Percentiles rank a stretch among this genome's conserved stretches.
Conservation (phyloP, 1,284 basidiomycete genomes). For the Wallemia mellicola region DNA sequence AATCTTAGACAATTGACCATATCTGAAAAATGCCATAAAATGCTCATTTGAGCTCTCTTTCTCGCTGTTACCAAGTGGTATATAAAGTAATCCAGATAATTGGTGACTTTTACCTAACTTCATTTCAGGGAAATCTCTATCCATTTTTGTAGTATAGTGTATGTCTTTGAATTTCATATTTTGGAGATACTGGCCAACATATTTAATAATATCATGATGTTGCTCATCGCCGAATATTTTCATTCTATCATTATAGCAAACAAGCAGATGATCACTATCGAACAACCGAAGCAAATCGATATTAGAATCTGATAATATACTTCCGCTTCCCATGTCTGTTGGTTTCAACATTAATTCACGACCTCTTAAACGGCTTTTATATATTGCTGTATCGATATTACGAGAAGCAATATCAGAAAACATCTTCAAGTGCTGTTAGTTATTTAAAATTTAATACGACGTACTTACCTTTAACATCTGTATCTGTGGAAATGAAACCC, state of each 20-base stretch:
- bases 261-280: constrained; percentile 56
- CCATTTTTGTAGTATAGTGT: not conserved
- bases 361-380: constrained; percentile 43
- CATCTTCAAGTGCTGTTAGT: constrained; percentile 41
- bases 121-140: not conserved
- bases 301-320: constrained; percentile 55
- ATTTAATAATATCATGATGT: constrained; percentile 55
- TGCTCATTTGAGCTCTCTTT: constrained; percentile 36
- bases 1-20: constrained; percentile 38
- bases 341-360: constrained; percentile 55
- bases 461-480: not conserved
- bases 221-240: constrained; percentile 53
- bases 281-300: constrained; percentile 54
- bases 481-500: constrained; percentile 19
- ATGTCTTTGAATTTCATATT: constrained; percentile 21
- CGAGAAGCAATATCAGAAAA: constrained; percentile 54
- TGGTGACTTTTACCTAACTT: not conserved
- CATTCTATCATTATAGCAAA: constrained; percentile 58
- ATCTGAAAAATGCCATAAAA: constrained; percentile 53
- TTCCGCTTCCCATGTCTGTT: constrained; percentile 38
- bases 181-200: constrained; percentile 57
- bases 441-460: constrained; percentile 16
- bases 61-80: constrained; percentile 32
- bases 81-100: not conserved
- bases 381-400: constrained; percentile 54